Percentiles rank a stretch among this genome's conserved stretches.
phyloP scores from a whole-genome alignment of 495 filamentous ascomycete species.

The Podospora sp. region DNA sequence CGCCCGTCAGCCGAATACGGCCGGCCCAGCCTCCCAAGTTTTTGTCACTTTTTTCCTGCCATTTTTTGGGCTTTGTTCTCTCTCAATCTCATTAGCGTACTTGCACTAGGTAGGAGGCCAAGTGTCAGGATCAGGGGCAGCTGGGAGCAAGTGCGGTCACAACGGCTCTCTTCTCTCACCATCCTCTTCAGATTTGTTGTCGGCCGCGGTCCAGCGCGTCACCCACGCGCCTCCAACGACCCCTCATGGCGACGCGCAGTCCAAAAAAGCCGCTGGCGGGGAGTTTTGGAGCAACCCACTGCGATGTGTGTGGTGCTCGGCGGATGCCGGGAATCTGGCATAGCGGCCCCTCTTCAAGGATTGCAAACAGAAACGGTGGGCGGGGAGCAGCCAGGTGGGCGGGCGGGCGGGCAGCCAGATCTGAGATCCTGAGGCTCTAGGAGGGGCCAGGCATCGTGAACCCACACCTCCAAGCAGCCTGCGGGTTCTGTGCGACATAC shows the following conservation, averaged over 20 bases:
- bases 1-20: conserved; percentile 1
- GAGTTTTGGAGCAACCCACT: neutral
- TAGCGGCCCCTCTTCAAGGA: conserved; percentile 33
- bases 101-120: neutral
- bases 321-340: conserved; percentile 14
- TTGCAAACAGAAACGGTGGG: conserved; percentile 23
- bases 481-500: conserved; percentile 44
- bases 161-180: neutral
- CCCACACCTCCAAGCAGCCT: conserved; percentile 32
- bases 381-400: conserved; percentile 13
- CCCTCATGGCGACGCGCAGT: neutral
- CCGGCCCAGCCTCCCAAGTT: neutral
- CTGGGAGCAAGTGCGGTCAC: neutral
- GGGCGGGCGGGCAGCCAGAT: conserved; percentile 38
- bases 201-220: neutral
- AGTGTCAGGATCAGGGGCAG: neutral
- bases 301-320: neutral
- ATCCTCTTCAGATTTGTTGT: too few relatives aligned
- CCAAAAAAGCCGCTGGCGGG: neutral
- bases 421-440: conserved; percentile 44
- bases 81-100: neutral
- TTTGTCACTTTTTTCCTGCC: neutral
- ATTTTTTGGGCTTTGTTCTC: neutral
- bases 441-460: conserved; percentile 43
- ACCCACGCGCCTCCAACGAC: neutral